Evolutionary conservation across 108 stramenopile genomes (phyloP), one percentile per base, ranked within the genome.

Genomic region (Cylindrotheca closterium): DNA sequence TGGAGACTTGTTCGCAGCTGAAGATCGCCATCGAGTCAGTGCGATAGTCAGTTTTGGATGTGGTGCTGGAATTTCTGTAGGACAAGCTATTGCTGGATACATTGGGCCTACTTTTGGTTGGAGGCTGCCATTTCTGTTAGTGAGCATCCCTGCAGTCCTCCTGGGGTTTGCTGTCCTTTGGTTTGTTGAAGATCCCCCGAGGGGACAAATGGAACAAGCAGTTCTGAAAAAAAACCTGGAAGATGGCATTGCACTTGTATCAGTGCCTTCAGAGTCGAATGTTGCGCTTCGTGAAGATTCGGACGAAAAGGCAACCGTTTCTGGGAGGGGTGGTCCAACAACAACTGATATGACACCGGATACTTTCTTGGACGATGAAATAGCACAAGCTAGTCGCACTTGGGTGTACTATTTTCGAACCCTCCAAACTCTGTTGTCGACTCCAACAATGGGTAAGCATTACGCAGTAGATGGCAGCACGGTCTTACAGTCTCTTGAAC

Each of bases 41-140:
- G 86, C 88, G 0, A 23, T 84, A 1, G 88, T 94, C 18, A 72
- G 84, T 8, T 81, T 85, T 47, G 88, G 89, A 24, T 78, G 80
- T 26, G 88, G 89, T 1, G 51, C 81, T 27, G 93, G 93, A 2
- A 84, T 88, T 34, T 60, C 76, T 2, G 25, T 91, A 8, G 89
- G 89, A 55, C 89, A 91, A 75, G 84, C 79, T 12, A 33, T 87
- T 18, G 83, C 90, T 17, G 93, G 93, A 19, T 79, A 84, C 48
- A 32, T 95, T 10, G 93, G 93, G 26, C 90, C 93, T 12, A 63
- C 60, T 0, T 81, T 66, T 68, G 90, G 90, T 21, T 95, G 93
- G 93, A 71, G 89, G 61, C 32, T 85, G 18, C 93, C 93, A 0
- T 95, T 95, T 72, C 25, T 92, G 21, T 53, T 92, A n/a, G 82